Evolutionary conservation across 306 rosid species (phyloP), one percentile per base, ranked within the genome.

Genomic region (Rosa lucieae): DNA sequence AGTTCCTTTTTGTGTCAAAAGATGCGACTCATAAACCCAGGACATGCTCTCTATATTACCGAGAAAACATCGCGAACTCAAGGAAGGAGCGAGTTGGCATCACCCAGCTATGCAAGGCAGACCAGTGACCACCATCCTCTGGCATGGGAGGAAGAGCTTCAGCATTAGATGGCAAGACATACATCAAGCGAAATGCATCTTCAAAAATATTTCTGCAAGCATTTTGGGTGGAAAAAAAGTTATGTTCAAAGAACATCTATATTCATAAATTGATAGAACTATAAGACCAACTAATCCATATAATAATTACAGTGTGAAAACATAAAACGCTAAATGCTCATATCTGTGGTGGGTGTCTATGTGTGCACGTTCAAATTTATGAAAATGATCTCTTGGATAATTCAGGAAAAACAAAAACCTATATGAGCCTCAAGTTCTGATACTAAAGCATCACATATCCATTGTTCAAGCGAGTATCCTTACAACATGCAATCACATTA

Each of bases 71-170:
- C 43, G 89, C 59, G 75, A 95, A 93, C 87, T 93, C 98, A 82
- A 89, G 83, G 88, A 93, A 95, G 73, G 98, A 95, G 49, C 93
- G 96, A 78, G 99, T 93, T 82, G 99, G 99, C 98, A 95, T 93
- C 90, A 95, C 94, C 99, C 99, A 95, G 78, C 94, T 95, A 79
- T 93, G 99, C 85, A 93, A 84, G 20, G 92, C 89, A 79, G 97
- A 91, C 98, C 99, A 95, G 79, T 83, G 84, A 81, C 89, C 97
- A 72, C 94, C 97, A 79, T 91, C 97, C 72, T 93, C 97, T 76
- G 97, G 98, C 98, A 95, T 90, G 81, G 98, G 94, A 55, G 98
- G 98, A 77, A 95, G 99, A 76, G 93, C 98, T 81, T 88, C 92
- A 39, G 85, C 65, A 81, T 83, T 53, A 49, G 86, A 48, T 53